Base-by-base conservation (phyloP, 2,329 filamentous ascomycete genomes). In the Xylariales sp. region DNA sequence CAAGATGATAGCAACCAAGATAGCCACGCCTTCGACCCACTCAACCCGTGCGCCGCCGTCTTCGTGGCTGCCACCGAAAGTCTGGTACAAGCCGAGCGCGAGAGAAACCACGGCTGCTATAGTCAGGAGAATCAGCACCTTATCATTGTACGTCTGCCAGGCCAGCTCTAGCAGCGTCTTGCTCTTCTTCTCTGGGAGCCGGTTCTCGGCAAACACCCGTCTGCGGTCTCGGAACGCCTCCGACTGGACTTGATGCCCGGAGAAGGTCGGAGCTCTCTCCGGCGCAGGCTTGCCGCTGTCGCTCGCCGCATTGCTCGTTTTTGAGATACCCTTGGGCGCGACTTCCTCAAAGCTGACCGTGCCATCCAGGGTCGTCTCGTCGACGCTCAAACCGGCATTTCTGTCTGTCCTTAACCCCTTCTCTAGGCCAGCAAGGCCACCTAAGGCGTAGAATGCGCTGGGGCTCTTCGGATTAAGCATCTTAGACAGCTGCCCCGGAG, bases 381-480 rank as follows among this genome's bases (percentile, higher is more conserved):
- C 89, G 2, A 78, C 54, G 44, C 86, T 91, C 37, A 96, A 59
- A 7, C 90, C 90, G 24, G 83, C 70, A 35, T 73, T 76, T 20
- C 86, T 70, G 57, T 93, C 78, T 6, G 81, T 81, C 33, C 85
- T 72, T 20, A 96, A 65, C 8, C 89, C 90, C 54, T 80, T 85
- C 60, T 91, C 88, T 33, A 96, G 61, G 1, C 90, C 90, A 14
- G 63, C 63, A n/a, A 95, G 61, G 17, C 90, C 90, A 33, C 90
- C 89, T 5, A 96, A 59, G 12, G 82, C 82, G 53, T 83, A 85
- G 50, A 91, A 95, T 1, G 89, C 89, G 11, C 83, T 70, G 40
- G 95, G 64, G 44, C 81, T 94, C 67, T 95, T 95, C 4, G 90
- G 90, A 56, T 94, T 93, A 44, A 91, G 79, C 65, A 95, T 76